These are phyloP conservation scores for Phytophthora quininea DNA, from an alignment of 352 stramenopile species.

Conservation along the genomic window DNA sequence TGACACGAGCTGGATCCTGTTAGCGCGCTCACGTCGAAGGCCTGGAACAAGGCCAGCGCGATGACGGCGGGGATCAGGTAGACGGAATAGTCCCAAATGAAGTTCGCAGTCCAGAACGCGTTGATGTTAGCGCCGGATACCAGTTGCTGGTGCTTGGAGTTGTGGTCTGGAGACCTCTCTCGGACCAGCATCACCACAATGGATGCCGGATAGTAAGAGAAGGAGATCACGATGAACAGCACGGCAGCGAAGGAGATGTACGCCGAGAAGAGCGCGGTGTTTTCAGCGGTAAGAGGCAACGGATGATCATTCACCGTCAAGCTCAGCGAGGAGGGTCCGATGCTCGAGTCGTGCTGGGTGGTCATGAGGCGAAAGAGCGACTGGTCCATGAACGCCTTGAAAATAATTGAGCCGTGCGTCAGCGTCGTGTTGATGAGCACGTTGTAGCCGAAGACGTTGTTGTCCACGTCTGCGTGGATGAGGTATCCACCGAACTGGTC, in stretches of 20 bases:
- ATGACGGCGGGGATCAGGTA: slow-evolving; percentile 72
- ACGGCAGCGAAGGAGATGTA: slow-evolving; percentile 56
- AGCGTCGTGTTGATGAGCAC: slow-evolving; percentile 57
- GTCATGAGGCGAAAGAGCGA: slow-evolving; percentile 47
- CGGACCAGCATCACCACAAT: slow-evolving; percentile 94
- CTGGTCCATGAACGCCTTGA: slow-evolving; percentile 61
- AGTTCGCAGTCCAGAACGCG: slow-evolving; percentile 96
- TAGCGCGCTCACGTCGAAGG: slow-evolving; percentile 38
- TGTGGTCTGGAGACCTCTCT: slow-evolving; percentile 88
- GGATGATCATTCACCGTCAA: slow-evolving; percentile 58
- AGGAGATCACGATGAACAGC: slow-evolving; percentile 86
- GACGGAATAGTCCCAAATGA: slow-evolving; percentile 88
- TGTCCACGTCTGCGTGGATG: slow-evolving; percentile 26
- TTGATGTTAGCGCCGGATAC: slow-evolving; percentile 92
- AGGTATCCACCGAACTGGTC: slow-evolving; percentile 51
- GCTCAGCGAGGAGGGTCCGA: slow-evolving; percentile 15
- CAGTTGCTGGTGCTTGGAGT: slow-evolving; percentile 95
- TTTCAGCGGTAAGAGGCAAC: slow-evolving; percentile 46
- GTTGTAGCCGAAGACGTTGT: slow-evolving; percentile 49
- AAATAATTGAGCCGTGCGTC: slow-evolving; percentile 46
- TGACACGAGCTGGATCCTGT: slow-evolving; percentile 29
- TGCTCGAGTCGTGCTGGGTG: slow-evolving; percentile 17
- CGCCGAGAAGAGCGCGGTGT: slow-evolving; percentile 43
- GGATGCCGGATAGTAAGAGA: slow-evolving; percentile 88
- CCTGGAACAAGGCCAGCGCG: slow-evolving; percentile 40